phyloP scores from a whole-genome alignment of 352 stramenopile genomes.

The Phytopythium boreale region DNA sequence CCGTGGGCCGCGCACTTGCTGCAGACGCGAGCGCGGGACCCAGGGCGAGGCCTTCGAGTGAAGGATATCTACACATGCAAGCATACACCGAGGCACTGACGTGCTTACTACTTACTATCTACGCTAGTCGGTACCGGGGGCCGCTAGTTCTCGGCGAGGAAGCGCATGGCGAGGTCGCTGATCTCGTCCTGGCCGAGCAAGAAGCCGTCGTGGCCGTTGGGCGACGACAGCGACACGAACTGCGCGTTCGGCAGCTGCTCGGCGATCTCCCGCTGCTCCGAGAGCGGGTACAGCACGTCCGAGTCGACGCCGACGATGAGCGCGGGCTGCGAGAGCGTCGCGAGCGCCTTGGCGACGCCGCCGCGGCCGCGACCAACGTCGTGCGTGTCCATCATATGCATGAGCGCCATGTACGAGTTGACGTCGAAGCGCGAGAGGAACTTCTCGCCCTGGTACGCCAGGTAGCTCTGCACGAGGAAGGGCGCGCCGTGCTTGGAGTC shows the following conservation, averaged over 20 bases:
- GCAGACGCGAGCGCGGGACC: background rate
- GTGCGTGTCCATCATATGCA: slow-evolving; percentile 96
- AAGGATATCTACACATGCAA: slow-evolving; percentile 9
- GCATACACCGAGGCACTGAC: background rate
- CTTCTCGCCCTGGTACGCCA: slow-evolving; percentile 93
- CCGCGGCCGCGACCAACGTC: slow-evolving; percentile 87
- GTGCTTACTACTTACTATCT: slow-evolving; percentile 8
- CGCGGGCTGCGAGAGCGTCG: slow-evolving; percentile 61
- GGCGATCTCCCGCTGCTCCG: slow-evolving; percentile 90
- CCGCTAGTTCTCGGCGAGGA: slow-evolving; percentile 37
- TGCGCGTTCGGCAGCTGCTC: slow-evolving; percentile 75
- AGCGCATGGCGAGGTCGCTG: slow-evolving; percentile 49
- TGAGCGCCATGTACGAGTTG: slow-evolving; percentile 94
- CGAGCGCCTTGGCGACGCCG: slow-evolving; percentile 65
- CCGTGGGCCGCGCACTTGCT: slow-evolving; percentile 5
- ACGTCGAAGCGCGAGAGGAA: slow-evolving; percentile 95
- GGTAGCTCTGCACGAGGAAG: slow-evolving; percentile 85
- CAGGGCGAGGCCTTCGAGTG: background rate
- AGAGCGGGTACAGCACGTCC: slow-evolving; percentile 94
- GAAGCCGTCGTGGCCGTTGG: slow-evolving; percentile 96
- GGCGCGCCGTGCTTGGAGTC: slow-evolving; percentile 27
- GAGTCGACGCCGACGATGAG: slow-evolving; percentile 94
- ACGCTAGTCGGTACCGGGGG: background rate
- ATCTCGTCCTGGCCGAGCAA: slow-evolving; percentile 95
- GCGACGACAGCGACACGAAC: slow-evolving; percentile 87